These are phyloP conservation scores for Tetrapyrgos nigripes DNA, from an alignment of 1,284 basidiomycete species.

Conservation along the genomic window DNA sequence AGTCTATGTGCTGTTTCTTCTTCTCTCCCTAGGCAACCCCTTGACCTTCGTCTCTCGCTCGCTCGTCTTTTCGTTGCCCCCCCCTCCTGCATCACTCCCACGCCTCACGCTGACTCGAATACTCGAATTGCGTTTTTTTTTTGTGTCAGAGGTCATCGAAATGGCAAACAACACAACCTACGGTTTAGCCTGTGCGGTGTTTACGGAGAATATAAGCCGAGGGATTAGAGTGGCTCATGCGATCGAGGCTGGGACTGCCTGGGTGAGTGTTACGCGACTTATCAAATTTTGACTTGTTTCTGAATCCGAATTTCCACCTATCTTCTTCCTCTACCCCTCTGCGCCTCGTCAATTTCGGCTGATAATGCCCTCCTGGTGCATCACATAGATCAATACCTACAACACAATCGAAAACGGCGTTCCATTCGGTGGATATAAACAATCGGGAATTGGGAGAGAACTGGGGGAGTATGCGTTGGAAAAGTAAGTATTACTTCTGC, in stretches of 20 bases:
- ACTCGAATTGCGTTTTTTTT: no score
- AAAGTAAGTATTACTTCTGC: constrained; percentile 41
- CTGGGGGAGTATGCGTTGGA: constrained; percentile 76
- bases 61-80: no score
- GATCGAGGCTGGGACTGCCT: constrained; percentile 79
- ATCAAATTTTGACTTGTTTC: neutral
- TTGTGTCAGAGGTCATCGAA: no score
- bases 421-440: constrained; percentile 86
- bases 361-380: no score
- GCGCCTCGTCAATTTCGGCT: no score
- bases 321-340: no score
- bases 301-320: neutral
- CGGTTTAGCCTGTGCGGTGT: constrained; percentile 83
- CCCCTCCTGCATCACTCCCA: no score
- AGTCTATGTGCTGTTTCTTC: no score
- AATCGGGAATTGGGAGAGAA: constrained; percentile 78
- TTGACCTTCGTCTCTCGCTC: no score
- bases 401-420: constrained; percentile 62
- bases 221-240: constrained; percentile 72
- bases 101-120: no score
- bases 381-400: constrained; percentile 68
- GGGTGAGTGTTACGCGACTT: constrained; percentile 38
- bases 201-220: constrained; percentile 72
- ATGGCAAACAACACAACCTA: no score
- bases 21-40: no score